Percentiles rank a stretch among this genome's conserved stretches.
Conservation (phyloP, 768 basidiomycete species). For the Tephrocybe sp. region DNA sequence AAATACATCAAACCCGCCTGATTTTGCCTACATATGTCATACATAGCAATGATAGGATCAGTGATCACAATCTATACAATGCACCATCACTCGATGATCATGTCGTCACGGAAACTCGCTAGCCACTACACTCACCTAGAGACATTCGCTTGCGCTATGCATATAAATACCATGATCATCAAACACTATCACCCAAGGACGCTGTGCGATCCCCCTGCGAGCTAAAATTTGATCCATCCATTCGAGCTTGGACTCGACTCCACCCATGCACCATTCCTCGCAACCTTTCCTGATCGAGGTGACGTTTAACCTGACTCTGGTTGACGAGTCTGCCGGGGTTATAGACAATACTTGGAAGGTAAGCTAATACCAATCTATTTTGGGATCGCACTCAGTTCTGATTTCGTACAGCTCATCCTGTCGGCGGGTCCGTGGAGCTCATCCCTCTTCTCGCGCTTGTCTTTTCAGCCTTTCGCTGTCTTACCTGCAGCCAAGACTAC, state of each 20-base stretch:
- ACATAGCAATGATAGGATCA: slow-evolving; percentile 18
- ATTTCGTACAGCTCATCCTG: not conserved
- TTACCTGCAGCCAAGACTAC: not conserved
- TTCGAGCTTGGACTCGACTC: slow-evolving; percentile 5
- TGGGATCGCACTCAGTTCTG: not conserved
- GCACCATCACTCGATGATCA: slow-evolving; percentile 9
- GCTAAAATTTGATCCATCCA: not conserved
- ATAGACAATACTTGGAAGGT: not conserved
- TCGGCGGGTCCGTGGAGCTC: not conserved
- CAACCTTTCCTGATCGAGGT: slow-evolving; percentile 8
- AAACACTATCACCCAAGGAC: not conserved
- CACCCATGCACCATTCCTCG: slow-evolving; percentile 3
- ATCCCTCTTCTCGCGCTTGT: slow-evolving; percentile 1
- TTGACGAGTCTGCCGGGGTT: slow-evolving; percentile 4
- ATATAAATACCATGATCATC: slow-evolving; percentile 1
- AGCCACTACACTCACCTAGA: too few species aligned
- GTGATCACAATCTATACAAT: too few species aligned
- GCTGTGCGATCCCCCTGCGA: slow-evolving; percentile 10
- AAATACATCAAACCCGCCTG: too few species aligned
- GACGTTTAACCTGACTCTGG: slow-evolving; percentile 13
- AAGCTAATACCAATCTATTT: slow-evolving; percentile 3
- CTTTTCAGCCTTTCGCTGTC: not conserved
- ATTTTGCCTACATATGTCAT: slow-evolving; percentile 15
- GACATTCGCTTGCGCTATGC: too few species aligned
- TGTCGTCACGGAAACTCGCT: too few species aligned